Evolutionary conservation across 495 filamentous ascomycete genomes (phyloP).

Genomic region (Penicillium malachiteum): DNA sequence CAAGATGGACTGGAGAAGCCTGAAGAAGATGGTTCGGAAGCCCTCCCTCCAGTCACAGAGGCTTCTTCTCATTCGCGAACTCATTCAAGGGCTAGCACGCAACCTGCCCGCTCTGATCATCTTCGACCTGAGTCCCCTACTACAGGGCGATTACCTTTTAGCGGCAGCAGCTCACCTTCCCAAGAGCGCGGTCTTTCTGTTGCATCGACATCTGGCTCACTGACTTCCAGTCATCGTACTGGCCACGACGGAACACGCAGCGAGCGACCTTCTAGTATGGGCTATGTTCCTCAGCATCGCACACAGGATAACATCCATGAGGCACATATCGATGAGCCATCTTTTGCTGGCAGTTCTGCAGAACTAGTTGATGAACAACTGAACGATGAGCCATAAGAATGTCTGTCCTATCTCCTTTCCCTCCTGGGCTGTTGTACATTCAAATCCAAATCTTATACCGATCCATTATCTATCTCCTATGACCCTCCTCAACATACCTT

Average conservation of each 20-base stretch:
- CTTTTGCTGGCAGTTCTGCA: slow-evolving; percentile 47
- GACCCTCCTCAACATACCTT: not conserved
- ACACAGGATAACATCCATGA: slow-evolving; percentile 58
- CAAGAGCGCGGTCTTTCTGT: slow-evolving; percentile 46
- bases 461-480: not conserved
- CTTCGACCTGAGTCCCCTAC: slow-evolving; percentile 34
- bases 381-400: slow-evolving; percentile 5
- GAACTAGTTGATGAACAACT: slow-evolving; percentile 44
- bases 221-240: slow-evolving; percentile 43
- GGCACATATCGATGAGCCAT: slow-evolving; percentile 54
- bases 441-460: slow-evolving; percentile 1
- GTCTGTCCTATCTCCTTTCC: not conserved
- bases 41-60: slow-evolving; percentile 26
- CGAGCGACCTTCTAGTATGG: slow-evolving; percentile 65
- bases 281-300: slow-evolving; percentile 71
- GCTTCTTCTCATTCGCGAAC: not conserved
- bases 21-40: slow-evolving; percentile 6
- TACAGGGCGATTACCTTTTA: slow-evolving; percentile 59
- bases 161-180: slow-evolving; percentile 49
- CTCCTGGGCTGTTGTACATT: not conserved
- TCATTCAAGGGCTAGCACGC: slow-evolving; percentile 6
- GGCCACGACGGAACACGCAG: slow-evolving; percentile 34
- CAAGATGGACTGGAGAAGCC: slow-evolving; percentile 33
- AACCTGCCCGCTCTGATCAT: slow-evolving; percentile 16
- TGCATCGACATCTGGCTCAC: slow-evolving; percentile 45